These are phyloP conservation scores for Mimosa pudica DNA, from an alignment of 306 rosid species.

Conservation along the genomic window DNA sequence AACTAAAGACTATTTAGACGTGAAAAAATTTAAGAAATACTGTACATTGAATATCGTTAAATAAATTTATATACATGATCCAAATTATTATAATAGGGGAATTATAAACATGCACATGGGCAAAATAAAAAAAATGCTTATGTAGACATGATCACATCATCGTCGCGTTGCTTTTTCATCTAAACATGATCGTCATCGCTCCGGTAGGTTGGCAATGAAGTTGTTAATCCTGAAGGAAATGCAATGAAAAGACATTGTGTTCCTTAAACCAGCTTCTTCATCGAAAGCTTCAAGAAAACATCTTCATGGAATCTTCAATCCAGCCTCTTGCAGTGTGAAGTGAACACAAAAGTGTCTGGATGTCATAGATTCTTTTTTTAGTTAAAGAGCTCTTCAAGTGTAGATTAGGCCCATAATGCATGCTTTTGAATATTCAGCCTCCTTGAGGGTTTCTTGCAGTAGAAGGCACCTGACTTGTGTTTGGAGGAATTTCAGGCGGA, in stretches of 20 bases:
- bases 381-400: slow-evolving; percentile 30
- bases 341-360: slow-evolving; percentile 40
- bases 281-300: slow-evolving; percentile 30
- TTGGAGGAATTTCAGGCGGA: slow-evolving; percentile 48
- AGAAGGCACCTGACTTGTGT: slow-evolving; percentile 52
- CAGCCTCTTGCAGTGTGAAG: slow-evolving; percentile 43
- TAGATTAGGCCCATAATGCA: slow-evolving; percentile 30
- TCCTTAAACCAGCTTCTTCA: slow-evolving; percentile 27
- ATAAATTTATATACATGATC: too few relatives aligned
- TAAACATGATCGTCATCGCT: too few relatives aligned
- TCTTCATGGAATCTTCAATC: slow-evolving; percentile 55
- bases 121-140: too few relatives aligned
- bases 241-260: background rate
- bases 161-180: too few relatives aligned
- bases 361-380: slow-evolving; percentile 47
- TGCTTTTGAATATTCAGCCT: slow-evolving; percentile 44
- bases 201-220: too few relatives aligned
- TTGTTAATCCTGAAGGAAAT: too few relatives aligned
- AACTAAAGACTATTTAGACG: background rate
- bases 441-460: slow-evolving; percentile 46
- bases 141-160: too few relatives aligned
- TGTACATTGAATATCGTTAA: background rate
- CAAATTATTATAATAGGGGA: too few relatives aligned
- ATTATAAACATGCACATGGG: too few relatives aligned
- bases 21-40: background rate